Conservation (phyloP, 352 stramenopile species). For the Blastocystis sp. region DNA sequence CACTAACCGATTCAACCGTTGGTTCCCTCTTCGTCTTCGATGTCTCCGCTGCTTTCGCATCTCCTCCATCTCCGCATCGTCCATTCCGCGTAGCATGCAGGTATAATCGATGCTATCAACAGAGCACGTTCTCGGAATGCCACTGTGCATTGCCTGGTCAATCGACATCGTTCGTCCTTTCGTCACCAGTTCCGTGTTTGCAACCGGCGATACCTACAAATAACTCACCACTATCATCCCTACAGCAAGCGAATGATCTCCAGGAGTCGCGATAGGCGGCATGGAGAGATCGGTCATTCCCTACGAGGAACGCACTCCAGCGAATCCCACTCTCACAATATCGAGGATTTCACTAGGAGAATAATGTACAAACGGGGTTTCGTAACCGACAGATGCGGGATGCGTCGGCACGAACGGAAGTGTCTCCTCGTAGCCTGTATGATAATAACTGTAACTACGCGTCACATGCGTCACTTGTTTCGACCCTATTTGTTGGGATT, state of each 20-base stretch:
- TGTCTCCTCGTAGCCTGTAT: not conserved
- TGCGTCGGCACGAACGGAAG: slow-evolving; percentile 5
- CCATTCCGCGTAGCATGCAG: slow-evolving; percentile 38
- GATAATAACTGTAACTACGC: not conserved
- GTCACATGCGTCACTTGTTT: not conserved
- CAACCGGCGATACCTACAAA: not conserved
- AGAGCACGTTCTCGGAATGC: slow-evolving; percentile 20
- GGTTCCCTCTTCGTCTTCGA: not conserved
- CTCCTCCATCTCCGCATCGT: slow-evolving; percentile 8
- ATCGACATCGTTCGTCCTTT: slow-evolving; percentile 57
- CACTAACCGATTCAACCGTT: not conserved
- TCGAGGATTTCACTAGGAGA: slow-evolving; percentile 9
- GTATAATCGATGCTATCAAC: slow-evolving; percentile 56
- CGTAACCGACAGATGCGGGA: not conserved
- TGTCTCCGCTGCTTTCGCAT: slow-evolving; percentile 47
- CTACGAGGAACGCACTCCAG: not conserved
- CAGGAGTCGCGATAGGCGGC: slow-evolving; percentile 30
- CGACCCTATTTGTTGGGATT: not conserved
- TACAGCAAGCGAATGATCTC: slow-evolving; percentile 35
- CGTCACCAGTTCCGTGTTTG: slow-evolving; percentile 41
- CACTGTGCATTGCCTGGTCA: slow-evolving; percentile 29
- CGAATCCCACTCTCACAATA: not conserved
- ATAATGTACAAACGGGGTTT: not conserved
- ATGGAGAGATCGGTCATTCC: slow-evolving; percentile 16
- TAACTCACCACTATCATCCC: not conserved